Evolutionary conservation across 345 rosid species (phyloP).

Genomic region (Viola odorata): DNA sequence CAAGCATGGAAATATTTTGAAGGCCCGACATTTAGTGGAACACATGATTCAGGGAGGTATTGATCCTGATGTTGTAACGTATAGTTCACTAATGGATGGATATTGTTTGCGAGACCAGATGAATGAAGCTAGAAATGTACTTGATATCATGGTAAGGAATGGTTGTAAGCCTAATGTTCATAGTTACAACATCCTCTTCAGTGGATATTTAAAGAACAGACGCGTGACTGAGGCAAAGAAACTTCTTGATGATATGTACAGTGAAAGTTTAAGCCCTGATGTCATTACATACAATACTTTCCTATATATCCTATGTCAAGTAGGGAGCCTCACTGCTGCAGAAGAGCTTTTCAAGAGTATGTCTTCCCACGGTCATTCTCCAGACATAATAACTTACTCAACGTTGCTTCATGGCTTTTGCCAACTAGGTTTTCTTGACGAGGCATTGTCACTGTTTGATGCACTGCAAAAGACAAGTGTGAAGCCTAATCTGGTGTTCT

Average conservation of each 20-base stretch:
- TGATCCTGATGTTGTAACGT: slow-evolving; percentile 24
- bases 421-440: neutral
- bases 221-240: neutral
- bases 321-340: too few species aligned
- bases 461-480: neutral
- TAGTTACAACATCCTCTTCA: neutral
- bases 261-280: neutral
- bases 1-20: neutral
- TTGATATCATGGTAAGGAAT: neutral
- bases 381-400: too few species aligned
- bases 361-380: too few species aligned
- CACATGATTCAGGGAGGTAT: slow-evolving; percentile 3
- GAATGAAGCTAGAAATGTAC: slow-evolving; percentile 17
- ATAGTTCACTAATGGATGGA: slow-evolving; percentile 31
- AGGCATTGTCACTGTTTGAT: neutral
- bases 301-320: too few species aligned
- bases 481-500: neutral
- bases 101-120: slow-evolving; percentile 23
- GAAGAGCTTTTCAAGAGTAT: too few species aligned
- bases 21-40: neutral
- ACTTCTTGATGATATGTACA: neutral
- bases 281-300: neutral
- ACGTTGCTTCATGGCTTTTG: too few species aligned
- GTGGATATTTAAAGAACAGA: too few species aligned
- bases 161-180: neutral